Conservation (phyloP, 164 flowering plant genomes). For the Paratinospora sagittata region DNA sequence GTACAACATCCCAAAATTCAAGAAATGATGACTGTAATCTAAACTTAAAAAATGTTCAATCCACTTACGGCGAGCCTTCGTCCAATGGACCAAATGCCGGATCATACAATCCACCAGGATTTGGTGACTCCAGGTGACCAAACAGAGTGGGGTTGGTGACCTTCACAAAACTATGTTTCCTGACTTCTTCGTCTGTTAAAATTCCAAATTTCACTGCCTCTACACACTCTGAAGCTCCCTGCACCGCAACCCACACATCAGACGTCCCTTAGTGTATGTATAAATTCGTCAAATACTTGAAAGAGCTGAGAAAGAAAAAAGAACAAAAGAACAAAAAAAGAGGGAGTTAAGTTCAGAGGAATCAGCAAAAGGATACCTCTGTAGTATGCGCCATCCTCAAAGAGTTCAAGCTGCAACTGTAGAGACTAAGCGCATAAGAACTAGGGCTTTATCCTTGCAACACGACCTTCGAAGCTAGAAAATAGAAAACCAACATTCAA, state of each 20-base stretch:
- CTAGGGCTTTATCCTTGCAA: neutral
- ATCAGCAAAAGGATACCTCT: neutral
- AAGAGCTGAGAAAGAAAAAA: neutral
- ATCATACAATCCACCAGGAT: constrained; percentile 71
- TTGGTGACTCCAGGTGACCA: constrained; percentile 36
- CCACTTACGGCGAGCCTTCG: constrained; percentile 38
- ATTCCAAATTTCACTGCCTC: constrained; percentile 53
- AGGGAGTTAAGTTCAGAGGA: neutral
- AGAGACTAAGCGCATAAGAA: neutral
- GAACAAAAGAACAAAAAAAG: neutral
- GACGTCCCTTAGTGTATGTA: neutral
- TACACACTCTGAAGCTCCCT: constrained; percentile 45
- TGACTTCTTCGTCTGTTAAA: constrained; percentile 58
- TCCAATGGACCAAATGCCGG: constrained; percentile 60
- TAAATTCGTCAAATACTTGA: constrained; percentile 5
- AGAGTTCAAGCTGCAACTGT: no score
- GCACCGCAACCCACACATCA: constrained; percentile 5
- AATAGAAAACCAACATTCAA: no score
- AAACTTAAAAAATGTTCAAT: no score
- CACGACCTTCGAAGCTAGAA: no score
- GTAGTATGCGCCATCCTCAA: constrained; percentile 12
- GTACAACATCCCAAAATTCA: no score
- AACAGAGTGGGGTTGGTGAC: constrained; percentile 42
- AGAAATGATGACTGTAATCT: no score
- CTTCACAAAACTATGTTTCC: constrained; percentile 42